A percentile compares a stretch with the other conserved stretches of the same genome.
Evolutionary conservation across 176 grass and related monocot species (phyloP).

Genomic region (Aegilops speltoides): DNA sequence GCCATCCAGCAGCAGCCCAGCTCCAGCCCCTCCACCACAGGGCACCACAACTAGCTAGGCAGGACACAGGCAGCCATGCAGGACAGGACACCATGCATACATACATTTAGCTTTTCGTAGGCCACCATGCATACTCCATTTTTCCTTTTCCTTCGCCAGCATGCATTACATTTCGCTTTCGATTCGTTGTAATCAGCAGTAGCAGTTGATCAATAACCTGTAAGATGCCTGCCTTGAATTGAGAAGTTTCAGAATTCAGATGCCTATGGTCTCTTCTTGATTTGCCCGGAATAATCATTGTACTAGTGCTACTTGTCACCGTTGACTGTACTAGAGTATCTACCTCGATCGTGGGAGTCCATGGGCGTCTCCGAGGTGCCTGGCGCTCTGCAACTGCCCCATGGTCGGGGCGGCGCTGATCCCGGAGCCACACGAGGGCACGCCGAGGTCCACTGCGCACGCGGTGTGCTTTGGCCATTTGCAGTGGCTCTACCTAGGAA

Average conservation of each 20-base stretch:
- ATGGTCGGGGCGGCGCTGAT: background rate
- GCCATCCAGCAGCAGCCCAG: slow-evolving; percentile 9
- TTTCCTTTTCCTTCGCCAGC: background rate
- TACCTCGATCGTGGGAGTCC: background rate
- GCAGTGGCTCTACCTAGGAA: background rate
- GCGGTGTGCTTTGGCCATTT: background rate
- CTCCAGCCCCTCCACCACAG: slow-evolving; percentile 44
- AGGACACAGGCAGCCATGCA: too few species aligned
- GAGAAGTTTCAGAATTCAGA: too few species aligned
- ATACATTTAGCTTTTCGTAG: too few species aligned
- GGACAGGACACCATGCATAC: too few species aligned
- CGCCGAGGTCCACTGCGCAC: background rate
- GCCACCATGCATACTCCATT: background rate
- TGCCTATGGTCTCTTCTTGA: too few species aligned
- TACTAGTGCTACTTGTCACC: too few species aligned
- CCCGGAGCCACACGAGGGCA: too few species aligned
- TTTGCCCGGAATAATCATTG: too few species aligned
- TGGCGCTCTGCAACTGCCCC: background rate
- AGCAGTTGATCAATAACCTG: background rate
- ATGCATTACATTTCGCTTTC: too few species aligned
- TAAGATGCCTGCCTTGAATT: too few species aligned
- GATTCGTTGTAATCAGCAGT: background rate
- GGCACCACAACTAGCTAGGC: slow-evolving; percentile 25
- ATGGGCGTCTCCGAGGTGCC: too few species aligned
- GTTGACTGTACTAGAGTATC: background rate